These are phyloP conservation scores for Aspergillus proliferans DNA, from an alignment of 2,329 filamentous ascomycete species.

Conservation along the genomic window DNA sequence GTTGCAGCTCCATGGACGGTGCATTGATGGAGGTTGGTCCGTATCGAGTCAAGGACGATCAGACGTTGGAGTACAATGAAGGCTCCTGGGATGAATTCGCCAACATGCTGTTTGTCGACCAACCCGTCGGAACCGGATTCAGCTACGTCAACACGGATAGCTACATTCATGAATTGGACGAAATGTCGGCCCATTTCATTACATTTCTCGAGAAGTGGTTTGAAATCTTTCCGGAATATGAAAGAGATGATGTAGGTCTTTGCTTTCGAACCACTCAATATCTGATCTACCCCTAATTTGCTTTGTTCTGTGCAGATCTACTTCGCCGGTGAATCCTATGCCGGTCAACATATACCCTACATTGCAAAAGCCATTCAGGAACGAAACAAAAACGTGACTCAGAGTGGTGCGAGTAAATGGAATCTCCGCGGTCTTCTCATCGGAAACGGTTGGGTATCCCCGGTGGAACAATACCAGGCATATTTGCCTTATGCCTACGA, in stretches of 20 bases:
- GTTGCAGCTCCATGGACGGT: constrained; percentile 95
- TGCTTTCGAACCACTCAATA: constrained; percentile 34
- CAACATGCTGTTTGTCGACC: constrained; percentile 93
- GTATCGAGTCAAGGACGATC: constrained; percentile 72
- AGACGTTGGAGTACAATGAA: constrained; percentile 70
- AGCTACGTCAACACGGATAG: constrained; percentile 90
- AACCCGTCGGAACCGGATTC: constrained; percentile 92
- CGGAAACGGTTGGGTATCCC: constrained; percentile 96
- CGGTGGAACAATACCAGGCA: constrained; percentile 78
- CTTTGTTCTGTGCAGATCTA: constrained; percentile 60
- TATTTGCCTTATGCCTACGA: constrained; percentile 79
- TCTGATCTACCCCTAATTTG: neutral
- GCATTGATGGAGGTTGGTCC: constrained; percentile 95
- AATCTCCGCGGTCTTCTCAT: constrained; percentile 80
- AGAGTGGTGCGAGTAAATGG: constrained; percentile 53
- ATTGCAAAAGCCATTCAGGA: constrained; percentile 87
- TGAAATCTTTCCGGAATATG: constrained; percentile 81
- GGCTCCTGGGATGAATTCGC: constrained; percentile 99
- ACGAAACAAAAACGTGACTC: constrained; percentile 62
- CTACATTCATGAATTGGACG: constrained; percentile 74
- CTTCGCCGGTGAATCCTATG: constrained; percentile 91
- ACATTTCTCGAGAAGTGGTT: constrained; percentile 90
- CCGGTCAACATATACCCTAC: constrained; percentile 94
- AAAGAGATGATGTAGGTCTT: constrained; percentile 69
- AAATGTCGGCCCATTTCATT: constrained; percentile 87